A percentile compares a stretch with the other conserved stretches of the same genome.
These are phyloP conservation scores for Tuber umbilicatum DNA, from an alignment of 495 filamentous ascomycete genomes.

Conservation along the genomic window DNA sequence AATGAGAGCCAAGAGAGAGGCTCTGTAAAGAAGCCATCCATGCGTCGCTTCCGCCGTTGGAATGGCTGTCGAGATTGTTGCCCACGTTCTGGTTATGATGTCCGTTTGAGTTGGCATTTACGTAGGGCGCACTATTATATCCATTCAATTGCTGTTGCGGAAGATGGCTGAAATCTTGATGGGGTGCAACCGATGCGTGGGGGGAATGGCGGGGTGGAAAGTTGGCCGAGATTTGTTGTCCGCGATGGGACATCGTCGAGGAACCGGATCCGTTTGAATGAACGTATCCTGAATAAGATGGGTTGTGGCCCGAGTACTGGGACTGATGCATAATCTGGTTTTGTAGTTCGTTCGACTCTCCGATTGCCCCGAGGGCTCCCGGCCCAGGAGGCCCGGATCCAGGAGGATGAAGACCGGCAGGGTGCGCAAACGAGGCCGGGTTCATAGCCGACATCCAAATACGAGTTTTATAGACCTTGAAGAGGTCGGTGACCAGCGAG, in stretches of 20 bases:
- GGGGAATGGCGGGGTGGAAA: constrained; percentile 38
- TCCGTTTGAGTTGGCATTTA: constrained; percentile 34
- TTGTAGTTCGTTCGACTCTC: constrained; percentile 23
- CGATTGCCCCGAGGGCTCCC: constrained; percentile 17
- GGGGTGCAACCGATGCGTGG: constrained; percentile 26
- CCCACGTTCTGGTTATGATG: constrained; percentile 28
- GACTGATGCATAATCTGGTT: constrained; percentile 34
- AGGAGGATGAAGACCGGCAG: constrained; percentile 61
- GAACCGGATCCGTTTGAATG: constrained; percentile 29
- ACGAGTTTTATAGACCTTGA: constrained; percentile 97
- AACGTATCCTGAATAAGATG: constrained; percentile 16
- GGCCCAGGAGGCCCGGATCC: constrained; percentile 20
- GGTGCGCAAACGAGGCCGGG: constrained; percentile 91
- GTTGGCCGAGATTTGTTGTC: constrained; percentile 25
- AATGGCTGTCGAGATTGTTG: constrained; percentile 24
- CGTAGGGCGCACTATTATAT: constrained; percentile 28
- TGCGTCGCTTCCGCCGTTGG: constrained; percentile 29
- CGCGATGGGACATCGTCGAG: constrained; percentile 18
- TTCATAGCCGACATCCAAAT: constrained; percentile 99
- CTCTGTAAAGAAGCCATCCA: constrained; percentile 38
- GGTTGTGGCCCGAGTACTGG: constrained; percentile 33
- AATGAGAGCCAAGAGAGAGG: constrained; percentile 41
- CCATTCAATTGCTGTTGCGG: constrained; percentile 37
- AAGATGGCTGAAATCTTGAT: constrained; percentile 39
- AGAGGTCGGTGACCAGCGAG: constrained; percentile 88